These are phyloP conservation scores for Russula griseocarnosa DNA, from an alignment of 768 basidiomycete genomes.

Conservation along the genomic window DNA sequence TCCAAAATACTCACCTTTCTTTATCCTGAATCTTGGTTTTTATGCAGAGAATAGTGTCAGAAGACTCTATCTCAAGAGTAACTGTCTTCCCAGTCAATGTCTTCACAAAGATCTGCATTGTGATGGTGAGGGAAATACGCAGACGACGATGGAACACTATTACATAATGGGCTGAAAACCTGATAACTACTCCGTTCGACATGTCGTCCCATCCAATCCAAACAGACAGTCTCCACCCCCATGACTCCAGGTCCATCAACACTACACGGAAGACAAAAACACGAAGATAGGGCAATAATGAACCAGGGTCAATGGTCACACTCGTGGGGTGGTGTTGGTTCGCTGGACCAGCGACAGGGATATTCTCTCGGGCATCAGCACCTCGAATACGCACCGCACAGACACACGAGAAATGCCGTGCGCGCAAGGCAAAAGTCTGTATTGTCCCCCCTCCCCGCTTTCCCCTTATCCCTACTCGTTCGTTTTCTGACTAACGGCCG, in stretches of 20 bases:
- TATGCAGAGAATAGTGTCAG: too few relatives aligned
- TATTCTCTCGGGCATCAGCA: constrained; percentile 63
- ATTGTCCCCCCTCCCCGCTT: not conserved
- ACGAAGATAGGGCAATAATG: not conserved
- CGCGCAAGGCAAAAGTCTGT: constrained; percentile 68
- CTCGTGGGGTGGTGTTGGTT: constrained; percentile 42
- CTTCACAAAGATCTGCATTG: too few relatives aligned
- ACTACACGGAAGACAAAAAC: not conserved
- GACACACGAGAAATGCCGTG: constrained; percentile 71
- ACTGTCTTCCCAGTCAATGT: not conserved
- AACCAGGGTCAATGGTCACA: not conserved
- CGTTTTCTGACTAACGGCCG: not conserved
- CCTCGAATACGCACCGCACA: constrained; percentile 64
- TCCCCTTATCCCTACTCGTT: not conserved
- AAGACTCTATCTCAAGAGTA: too few relatives aligned
- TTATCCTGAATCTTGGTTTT: too few relatives aligned
- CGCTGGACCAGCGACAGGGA: constrained; percentile 59
- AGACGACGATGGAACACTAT: too few relatives aligned
- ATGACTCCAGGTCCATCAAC: not conserved
- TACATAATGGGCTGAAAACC: too few relatives aligned
- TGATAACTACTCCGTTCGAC: too few relatives aligned
- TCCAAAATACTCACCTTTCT: too few relatives aligned
- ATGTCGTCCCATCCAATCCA: too few relatives aligned
- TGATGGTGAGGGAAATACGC: too few relatives aligned
- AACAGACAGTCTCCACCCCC: not conserved